Evolutionary conservation across 1,139 yeast species (phyloP).

Genomic region (Spencermartinsiella ligniputridi): DNA sequence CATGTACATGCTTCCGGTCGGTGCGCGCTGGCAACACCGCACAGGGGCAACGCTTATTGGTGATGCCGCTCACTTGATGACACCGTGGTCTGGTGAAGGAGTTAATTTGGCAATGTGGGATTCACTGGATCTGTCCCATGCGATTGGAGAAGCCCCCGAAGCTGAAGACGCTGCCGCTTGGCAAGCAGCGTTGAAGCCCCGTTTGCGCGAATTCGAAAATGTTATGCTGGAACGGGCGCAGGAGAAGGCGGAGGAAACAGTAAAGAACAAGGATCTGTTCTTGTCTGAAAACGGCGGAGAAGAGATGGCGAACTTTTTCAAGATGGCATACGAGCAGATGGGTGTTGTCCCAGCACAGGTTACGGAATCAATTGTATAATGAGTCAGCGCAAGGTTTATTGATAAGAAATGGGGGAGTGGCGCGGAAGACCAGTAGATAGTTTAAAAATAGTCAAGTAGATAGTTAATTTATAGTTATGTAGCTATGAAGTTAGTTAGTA

Average conservation of each 20-base stretch:
- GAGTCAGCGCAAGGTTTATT: too few species aligned
- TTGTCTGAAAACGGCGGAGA: neutral
- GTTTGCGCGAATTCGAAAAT: neutral
- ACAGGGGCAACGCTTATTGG: neutral
- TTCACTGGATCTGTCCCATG: neutral
- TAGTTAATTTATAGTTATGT: too few species aligned
- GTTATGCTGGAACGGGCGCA: neutral
- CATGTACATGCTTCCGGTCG: constrained; percentile 4
- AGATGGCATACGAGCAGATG: neutral
- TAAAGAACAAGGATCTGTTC: neutral
- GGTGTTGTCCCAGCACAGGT: neutral
- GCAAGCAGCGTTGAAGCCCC: neutral
- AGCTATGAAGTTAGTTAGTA: too few species aligned
- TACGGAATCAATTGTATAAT: too few species aligned
- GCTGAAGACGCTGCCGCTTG: neutral
- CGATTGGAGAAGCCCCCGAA: neutral
- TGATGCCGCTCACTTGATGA: constrained; percentile 4
- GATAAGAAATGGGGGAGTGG: too few species aligned
- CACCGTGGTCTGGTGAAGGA: constrained; percentile 2
- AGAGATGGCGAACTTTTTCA: neutral
- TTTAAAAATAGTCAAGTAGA: too few species aligned
- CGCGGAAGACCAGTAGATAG: too few species aligned
- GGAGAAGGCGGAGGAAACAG: neutral
- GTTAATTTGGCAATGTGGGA: constrained; percentile 4
- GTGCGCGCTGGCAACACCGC: neutral